Base-by-base conservation (phyloP, 176 grass and related monocot species). In the Lolium multiflorum region DNA sequence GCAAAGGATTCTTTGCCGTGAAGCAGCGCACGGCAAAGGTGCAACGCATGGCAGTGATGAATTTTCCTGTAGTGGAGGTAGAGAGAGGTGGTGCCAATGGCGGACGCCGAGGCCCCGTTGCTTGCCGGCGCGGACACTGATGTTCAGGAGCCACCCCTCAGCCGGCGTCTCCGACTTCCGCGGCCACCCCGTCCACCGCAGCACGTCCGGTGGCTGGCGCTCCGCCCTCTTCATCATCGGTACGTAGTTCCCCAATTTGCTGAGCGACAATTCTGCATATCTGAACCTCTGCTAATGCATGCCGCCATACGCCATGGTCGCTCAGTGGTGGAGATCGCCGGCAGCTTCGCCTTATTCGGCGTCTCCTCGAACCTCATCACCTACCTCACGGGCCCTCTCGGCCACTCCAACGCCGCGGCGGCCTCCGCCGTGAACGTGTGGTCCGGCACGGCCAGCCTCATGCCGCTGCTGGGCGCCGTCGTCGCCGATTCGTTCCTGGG, bases 401-500 rank as follows among this genome's bases (percentile, higher is more conserved):
- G 82, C 0, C 87, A 94, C 28, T 86, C 89, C 14, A 94, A 87
- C 41, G 94, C 94, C 4, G 35, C 84, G 2, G 90, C 94, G 5
- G 94, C 94, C 4, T 85, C 94, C 5, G 38, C 94, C 7, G 62
- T 94, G 7, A 94, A 97, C 65, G 80, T 82, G 3, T 97, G 94
- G 92, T 57, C 67, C 0, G 89, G 90, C 46, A 64, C 86, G 13
- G 71, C 89, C 8, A 58, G 57, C 22, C 73, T 94, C 61, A 54
- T 92, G 38, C 94, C 89, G 2, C 41, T 97, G 43, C 70, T 92
- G 18, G 94, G 92, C 8, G 94, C 91, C 6, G 89, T 97, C 82
- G 24, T 92, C 37, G 94, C 94, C 5, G 94, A 94, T 69, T 81
- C 94, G 0, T 92, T 39, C 44, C 91, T 94, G 4, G 94, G 94